Evolutionary conservation across 2,329 filamentous ascomycete species (phyloP), one percentile per base, ranked within the genome.

Genomic region (Fusarium clavum): DNA sequence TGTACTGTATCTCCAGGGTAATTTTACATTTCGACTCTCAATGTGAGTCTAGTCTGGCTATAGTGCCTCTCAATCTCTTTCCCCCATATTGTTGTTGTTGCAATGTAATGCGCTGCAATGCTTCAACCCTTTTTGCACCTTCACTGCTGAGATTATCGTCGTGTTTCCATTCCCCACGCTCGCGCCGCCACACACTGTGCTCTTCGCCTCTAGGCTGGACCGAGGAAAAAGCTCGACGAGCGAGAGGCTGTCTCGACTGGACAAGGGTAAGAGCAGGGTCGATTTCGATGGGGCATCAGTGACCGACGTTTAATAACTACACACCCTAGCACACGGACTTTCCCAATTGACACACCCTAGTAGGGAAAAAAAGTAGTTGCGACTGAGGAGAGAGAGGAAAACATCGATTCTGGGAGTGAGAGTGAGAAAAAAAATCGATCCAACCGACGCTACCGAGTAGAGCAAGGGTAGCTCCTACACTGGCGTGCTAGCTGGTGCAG

Each of bases 81-180:
- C 25, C 3, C 20, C 58, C 47, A 32, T 57, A 32, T 40, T 25
- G n/a, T 22, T 60, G 14, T 44, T 54, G 20, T 43, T 57, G 53
- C 46, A 65, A 41, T 57, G 49, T 55, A 40, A 34, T 51, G 48
- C 32, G 8, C 32, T 38, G 32, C 32, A 38, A 38, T 38, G 32
- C 32, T 38, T 57, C 58, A 24, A 55, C 66, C 45, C 51, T 63
- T 49, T 46, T 65, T 54, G 38, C 25, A 55, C 67, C 46, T 58
- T 60, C 69, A 69, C 64, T 70, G 57, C 20, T 63, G 72, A 75
- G 73, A 75, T 75, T 75, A 73, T 67, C 67, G 73, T 75, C 66
- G 75, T 75, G 73, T 75, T 75, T 73, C 73, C 73, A 75, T 75
- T 75, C 73, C 73, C 73, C 73, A 75, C 72, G 70, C 53, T 67